Evolutionary conservation across 2,329 filamentous ascomycete species (phyloP).

Genomic region (Penicillium concentricum): DNA sequence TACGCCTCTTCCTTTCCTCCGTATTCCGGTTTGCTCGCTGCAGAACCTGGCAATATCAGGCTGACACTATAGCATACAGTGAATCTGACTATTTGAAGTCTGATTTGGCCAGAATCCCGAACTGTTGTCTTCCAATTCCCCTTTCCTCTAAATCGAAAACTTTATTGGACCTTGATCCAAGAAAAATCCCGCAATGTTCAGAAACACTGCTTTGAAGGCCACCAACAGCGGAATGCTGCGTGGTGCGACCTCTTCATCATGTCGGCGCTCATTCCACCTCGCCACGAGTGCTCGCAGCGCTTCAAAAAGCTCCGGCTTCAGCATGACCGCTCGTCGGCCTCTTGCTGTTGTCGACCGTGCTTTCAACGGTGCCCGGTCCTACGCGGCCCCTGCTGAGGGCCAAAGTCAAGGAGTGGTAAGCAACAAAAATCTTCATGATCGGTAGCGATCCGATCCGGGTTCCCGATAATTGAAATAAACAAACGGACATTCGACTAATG

Average conservation of each 20-base stretch:
- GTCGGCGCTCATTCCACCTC: constrained; percentile 35
- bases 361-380: constrained; percentile 48
- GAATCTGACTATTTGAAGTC: constrained; percentile 2
- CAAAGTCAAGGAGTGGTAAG: constrained; percentile 62
- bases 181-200: constrained; percentile 40
- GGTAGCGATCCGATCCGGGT: constrained; percentile 6
- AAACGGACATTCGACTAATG: constrained; percentile 23
- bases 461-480: constrained; percentile 3
- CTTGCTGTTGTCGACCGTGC: constrained; percentile 42
- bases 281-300: constrained; percentile 32
- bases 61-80: not conserved
- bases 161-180: constrained; percentile 11
- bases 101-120: constrained; percentile 7
- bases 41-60: constrained; percentile 19
- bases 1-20: constrained; percentile 27
- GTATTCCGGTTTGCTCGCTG: constrained; percentile 21
- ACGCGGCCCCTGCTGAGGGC: constrained; percentile 60
- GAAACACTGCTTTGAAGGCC: constrained; percentile 42
- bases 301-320: constrained; percentile 36
- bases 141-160: constrained; percentile 7
- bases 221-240: constrained; percentile 39
- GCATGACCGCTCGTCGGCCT: constrained; percentile 41
- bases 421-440: constrained; percentile 19
- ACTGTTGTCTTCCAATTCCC: not conserved
- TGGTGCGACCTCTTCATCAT: constrained; percentile 33